These are phyloP conservation scores for Pestalotiopsis sp. DNA, from an alignment of 2,329 filamentous ascomycete genomes.

Conservation along the genomic window DNA sequence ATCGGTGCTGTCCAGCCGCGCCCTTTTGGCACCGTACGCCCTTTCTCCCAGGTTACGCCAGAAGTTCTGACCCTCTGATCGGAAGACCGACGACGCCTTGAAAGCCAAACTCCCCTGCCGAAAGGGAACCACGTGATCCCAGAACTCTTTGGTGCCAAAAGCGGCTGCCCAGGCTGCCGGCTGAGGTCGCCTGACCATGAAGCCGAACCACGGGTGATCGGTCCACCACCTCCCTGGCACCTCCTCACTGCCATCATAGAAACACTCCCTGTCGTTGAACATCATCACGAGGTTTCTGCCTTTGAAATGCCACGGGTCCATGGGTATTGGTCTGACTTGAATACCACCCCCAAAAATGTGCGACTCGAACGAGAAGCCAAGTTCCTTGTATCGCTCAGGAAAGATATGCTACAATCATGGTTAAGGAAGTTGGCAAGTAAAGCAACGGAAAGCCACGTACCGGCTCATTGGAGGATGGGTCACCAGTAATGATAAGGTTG, in stretches of 20 bases:
- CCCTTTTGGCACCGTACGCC: background rate
- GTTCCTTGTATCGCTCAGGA: background rate
- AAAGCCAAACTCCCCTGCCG: background rate
- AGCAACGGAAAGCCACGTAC: background rate
- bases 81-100: background rate
- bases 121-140: background rate
- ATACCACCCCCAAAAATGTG: background rate
- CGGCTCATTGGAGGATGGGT: background rate
- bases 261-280: too few relatives aligned
- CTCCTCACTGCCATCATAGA: too few relatives aligned
- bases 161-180: background rate
- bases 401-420: background rate
- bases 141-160: conserved; percentile 1
- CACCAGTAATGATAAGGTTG: background rate
- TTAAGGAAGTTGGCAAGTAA: background rate
- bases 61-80: background rate
- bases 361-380: conserved; percentile 4
- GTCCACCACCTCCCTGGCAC: too few relatives aligned
- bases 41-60: background rate
- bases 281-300: background rate
- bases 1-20: background rate
- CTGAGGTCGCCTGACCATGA: background rate
- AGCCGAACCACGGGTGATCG: too few relatives aligned
- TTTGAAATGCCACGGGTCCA: background rate
- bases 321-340: background rate